Conservation (phyloP, 306 rosid species). For the Erythrophleum fordii region DNA sequence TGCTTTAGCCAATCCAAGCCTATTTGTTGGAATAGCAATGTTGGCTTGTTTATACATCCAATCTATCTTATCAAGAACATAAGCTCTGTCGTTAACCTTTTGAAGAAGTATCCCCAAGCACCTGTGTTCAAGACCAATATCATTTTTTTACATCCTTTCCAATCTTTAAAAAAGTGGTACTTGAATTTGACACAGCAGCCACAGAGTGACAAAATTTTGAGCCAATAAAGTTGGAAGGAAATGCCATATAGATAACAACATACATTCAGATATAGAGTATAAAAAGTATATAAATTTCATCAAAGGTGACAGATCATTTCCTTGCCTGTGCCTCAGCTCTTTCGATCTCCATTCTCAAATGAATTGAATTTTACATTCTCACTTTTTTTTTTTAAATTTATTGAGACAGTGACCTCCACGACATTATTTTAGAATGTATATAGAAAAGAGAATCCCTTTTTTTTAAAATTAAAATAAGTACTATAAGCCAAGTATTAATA, state of each 20-base stretch:
- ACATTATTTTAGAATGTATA: background rate
- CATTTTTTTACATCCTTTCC: slow-evolving; percentile 18
- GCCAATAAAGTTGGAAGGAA: slow-evolving; percentile 2
- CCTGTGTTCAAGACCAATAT: slow-evolving; percentile 53
- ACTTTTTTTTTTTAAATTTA: background rate
- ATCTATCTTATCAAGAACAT: slow-evolving; percentile 80
- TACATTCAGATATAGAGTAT: background rate
- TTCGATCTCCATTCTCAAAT: background rate
- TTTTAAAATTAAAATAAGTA: too few relatives aligned
- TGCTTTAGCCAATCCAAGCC: slow-evolving; percentile 97
- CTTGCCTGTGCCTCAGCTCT: slow-evolving; percentile 23
- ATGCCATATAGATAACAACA: background rate
- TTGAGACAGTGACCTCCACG: background rate
- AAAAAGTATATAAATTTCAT: background rate
- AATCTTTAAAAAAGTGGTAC: slow-evolving; percentile 23
- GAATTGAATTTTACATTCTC: background rate
- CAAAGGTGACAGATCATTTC: background rate
- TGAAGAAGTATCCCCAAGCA: slow-evolving; percentile 94
- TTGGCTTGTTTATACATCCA: slow-evolving; percentile 89
- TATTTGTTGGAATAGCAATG: slow-evolving; percentile 78
- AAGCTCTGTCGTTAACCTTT: slow-evolving; percentile 84
- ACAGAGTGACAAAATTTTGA: background rate
- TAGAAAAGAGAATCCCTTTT: background rate
- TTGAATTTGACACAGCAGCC: slow-evolving; percentile 9
- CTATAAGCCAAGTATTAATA: too few relatives aligned